These are phyloP conservation scores for Afroboletus lepidellus DNA, from an alignment of 1,284 basidiomycete genomes.

Conservation along the genomic window DNA sequence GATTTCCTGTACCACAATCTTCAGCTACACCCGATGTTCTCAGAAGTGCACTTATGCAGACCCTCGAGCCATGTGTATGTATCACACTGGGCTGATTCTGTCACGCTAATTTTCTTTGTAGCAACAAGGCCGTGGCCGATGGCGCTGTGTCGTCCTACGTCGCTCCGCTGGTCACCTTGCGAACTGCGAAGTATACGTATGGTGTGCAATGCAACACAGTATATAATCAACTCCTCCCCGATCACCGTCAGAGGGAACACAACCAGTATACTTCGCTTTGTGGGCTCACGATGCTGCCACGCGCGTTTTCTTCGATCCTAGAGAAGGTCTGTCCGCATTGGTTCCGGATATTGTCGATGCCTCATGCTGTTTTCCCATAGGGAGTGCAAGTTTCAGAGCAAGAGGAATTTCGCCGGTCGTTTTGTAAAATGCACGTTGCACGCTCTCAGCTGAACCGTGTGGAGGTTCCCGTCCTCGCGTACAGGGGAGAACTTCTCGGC, in stretches of 20 bases:
- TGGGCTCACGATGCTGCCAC: conserved; percentile 21
- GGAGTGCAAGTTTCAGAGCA: conserved; percentile 26
- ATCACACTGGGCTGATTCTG: background rate
- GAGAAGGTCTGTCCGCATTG: conserved; percentile 26
- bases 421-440: background rate
- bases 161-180: background rate
- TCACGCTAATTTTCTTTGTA: background rate
- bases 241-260: conserved; percentile 34
- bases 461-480: background rate
- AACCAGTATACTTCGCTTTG: background rate
- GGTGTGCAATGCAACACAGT: background rate
- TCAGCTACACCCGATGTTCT: background rate
- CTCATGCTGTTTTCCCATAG: conserved; percentile 12
- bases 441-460: background rate
- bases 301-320: conserved; percentile 30
- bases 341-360: background rate
- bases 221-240: conserved; percentile 15
- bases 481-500: background rate
- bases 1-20: background rate
- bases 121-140: no score
- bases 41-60: no score
- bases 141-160: background rate
- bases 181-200: background rate
- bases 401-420: background rate
- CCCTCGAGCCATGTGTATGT: background rate